phyloP scores from a whole-genome alignment of 495 filamentous ascomycete genomes.

The Aspergillus ostianus region DNA sequence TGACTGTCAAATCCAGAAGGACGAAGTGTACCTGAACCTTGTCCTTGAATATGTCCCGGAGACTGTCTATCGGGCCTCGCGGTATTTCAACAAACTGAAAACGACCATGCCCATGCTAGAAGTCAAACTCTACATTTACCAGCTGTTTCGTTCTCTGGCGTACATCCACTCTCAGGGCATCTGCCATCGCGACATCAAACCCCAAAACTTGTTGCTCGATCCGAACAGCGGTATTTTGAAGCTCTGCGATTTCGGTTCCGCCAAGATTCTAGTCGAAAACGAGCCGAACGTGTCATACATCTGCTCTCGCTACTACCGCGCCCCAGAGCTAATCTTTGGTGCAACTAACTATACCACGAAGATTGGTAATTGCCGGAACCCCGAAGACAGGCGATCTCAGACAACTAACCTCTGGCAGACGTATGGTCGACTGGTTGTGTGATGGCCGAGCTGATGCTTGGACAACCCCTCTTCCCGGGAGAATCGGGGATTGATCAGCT shows the following conservation, averaged over 20 bases:
- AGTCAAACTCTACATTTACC: constrained; percentile 99
- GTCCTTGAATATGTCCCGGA: constrained; percentile 98
- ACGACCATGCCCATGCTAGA: constrained; percentile 98
- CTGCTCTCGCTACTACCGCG: constrained; percentile 97
- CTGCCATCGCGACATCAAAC: constrained; percentile 99
- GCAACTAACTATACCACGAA: constrained; percentile 99
- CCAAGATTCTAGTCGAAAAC: constrained; percentile 98
- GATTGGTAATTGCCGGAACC: constrained; percentile 71
- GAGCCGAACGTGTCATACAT: constrained; percentile 99
- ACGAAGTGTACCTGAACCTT: constrained; percentile 98
- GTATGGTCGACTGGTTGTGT: constrained; percentile 99
- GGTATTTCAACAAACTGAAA: constrained; percentile 99
- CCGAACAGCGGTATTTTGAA: constrained; percentile 88
- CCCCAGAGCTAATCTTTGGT: constrained; percentile 97
- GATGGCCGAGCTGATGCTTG: constrained; percentile 99
- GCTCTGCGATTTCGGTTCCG: constrained; percentile 98
- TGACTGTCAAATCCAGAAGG: constrained; percentile 61
- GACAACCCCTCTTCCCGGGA: constrained; percentile 97
- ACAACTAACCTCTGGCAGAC: constrained; percentile 58
- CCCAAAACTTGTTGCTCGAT: constrained; percentile 93
- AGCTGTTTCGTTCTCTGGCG: constrained; percentile 95
- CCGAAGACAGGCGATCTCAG: constrained; percentile 11
- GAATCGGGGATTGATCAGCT: constrained; percentile 98
- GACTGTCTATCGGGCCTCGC: constrained; percentile 96
- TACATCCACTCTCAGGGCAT: constrained; percentile 99